Evolutionary conservation across 2,329 filamentous ascomycete species (phyloP), one percentile per base, ranked within the genome.

Genomic region (Conoideocrella luteorostrata): DNA sequence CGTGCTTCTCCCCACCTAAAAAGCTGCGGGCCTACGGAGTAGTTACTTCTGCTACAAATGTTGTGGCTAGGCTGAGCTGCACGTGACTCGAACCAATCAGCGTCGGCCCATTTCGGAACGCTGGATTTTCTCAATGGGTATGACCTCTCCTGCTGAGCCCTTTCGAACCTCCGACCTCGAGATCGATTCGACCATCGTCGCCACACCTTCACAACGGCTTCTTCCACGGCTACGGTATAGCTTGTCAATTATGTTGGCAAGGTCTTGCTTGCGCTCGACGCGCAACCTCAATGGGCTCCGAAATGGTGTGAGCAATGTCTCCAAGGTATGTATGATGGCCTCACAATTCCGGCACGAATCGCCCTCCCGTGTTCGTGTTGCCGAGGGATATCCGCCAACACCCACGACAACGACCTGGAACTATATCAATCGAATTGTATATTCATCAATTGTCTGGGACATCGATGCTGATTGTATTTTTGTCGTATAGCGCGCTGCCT

Each of bases 261-360:
- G 89, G 79, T 88, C 89, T 72, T 82, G 82, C 74, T 74, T 94
- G 78, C 88, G 88, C 77, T 82, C 86, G 69, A 79, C 86, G 80
- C 89, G 89, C 81, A 78, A 84, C 64, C 78, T 89, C 76, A 85
- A 83, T 75, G 77, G 82, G 70, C 79, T 84, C 62, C 77, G 82
- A 74, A 85, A 84, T 75, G 77, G 79, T 70, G 75, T 82, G 66
- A 75, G 80, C 67, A 79, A 80, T 66, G 72, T 83, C 62, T 74
- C 82, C 64, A 87, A 84, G 84, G 88, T 88, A 82, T 40, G 88
- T 88, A 82, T 40, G 77, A 61, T 55, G 55, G 59, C 58, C 50
- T 53, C 45, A 39, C 39, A 43, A 59, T 53, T 55, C 67, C 65
- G 51, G 30, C 36, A 34, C 34, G 29, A 32, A 15, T 29, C 18